These are phyloP conservation scores for Endocarpon pusillum DNA, from an alignment of 495 filamentous ascomycete genomes.

Conservation along the genomic window DNA sequence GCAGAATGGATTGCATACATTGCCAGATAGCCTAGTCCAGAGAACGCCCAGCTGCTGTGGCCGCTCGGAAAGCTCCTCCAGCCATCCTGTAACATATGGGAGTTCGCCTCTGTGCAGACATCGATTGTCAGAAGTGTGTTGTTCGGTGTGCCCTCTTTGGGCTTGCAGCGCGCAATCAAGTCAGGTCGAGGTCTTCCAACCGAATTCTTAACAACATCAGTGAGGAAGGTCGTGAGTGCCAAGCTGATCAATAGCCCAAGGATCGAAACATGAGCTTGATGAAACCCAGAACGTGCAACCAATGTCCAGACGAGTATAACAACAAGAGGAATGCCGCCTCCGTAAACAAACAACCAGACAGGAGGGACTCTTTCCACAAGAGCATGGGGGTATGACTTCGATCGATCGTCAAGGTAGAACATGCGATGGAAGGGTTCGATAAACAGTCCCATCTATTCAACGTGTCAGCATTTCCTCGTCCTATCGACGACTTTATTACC, in stretches of 20 bases:
- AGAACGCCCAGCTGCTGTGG: conserved; percentile 74
- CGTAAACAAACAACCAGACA: conserved; percentile 64
- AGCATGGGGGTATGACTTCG: conserved; percentile 76
- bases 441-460: conserved; percentile 55
- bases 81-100: conserved; percentile 73
- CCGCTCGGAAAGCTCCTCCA: conserved; percentile 89
- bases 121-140: conserved; percentile 53
- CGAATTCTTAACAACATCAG: conserved; percentile 82
- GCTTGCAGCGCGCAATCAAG: conserved; percentile 74
- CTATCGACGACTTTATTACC: conserved; percentile 23
- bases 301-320: conserved; percentile 41
- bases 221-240: conserved; percentile 64
- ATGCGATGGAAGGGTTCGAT: conserved; percentile 73
- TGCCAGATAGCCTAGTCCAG: conserved; percentile 66
- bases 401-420: conserved; percentile 58
- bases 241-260: conserved; percentile 65
- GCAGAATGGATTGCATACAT: too few species aligned
- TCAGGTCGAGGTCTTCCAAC: conserved; percentile 86
- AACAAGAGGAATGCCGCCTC: conserved; percentile 49
- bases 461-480: too few species aligned
- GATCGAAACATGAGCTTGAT: conserved; percentile 69
- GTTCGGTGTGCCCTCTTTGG: conserved; percentile 41
- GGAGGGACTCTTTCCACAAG: conserved; percentile 65
- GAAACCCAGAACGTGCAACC: conserved; percentile 37
- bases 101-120: conserved; percentile 63